These are phyloP conservation scores for Pyrenochaeta sp. DNA, from an alignment of 2,329 filamentous ascomycete genomes.

Conservation along the genomic window DNA sequence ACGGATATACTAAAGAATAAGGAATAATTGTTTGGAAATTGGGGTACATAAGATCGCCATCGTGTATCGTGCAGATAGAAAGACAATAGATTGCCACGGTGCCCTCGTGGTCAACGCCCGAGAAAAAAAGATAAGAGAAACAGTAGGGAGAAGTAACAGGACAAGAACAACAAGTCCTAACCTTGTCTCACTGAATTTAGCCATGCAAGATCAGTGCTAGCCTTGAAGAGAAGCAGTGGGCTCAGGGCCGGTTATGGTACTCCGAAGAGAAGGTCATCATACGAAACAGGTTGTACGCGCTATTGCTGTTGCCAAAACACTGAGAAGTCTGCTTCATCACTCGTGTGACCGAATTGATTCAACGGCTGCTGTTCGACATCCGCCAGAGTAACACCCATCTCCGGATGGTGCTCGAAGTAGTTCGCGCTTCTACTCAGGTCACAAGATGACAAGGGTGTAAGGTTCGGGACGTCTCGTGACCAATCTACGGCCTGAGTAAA, in stretches of 20 bases:
- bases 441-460: neutral
- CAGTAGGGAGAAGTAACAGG: too few species aligned
- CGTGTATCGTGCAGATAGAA: too few species aligned
- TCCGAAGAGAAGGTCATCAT: neutral
- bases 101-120: too few species aligned
- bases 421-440: neutral
- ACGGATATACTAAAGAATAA: too few species aligned
- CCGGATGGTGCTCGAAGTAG: slow-evolving; percentile 5
- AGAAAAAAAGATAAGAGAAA: too few species aligned
- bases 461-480: slow-evolving; percentile 1
- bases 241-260: neutral
- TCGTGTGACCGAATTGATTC: neutral
- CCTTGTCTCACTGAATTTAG: too few species aligned
- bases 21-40: too few species aligned
- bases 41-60: too few species aligned
- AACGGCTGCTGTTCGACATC: slow-evolving; percentile 7
- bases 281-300: neutral
- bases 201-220: too few species aligned
- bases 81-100: too few species aligned
- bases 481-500: slow-evolving; percentile 1
- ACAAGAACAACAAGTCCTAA: too few species aligned
- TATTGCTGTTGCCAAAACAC: slow-evolving; percentile 6
- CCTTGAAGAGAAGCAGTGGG: neutral
- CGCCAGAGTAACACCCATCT: slow-evolving; percentile 8
- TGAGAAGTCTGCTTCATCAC: neutral